Base-by-base conservation (phyloP, 805 yeast genomes). In the Wickerhamiella alocasiicola region DNA sequence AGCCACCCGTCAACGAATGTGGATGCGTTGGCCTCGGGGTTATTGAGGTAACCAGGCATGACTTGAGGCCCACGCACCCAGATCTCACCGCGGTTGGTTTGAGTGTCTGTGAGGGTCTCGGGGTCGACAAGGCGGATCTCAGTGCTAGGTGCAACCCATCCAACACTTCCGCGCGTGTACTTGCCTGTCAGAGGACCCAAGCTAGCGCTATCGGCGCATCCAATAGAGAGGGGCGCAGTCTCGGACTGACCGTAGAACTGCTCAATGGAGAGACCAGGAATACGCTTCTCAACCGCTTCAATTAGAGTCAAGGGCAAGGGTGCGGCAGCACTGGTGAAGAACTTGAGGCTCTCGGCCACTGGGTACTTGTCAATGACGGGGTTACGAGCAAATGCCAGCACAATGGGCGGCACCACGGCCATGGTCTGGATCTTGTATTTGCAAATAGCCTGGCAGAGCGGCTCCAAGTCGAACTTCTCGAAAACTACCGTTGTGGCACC, bases 51-150 rank as follows among this genome's bases (percentile, higher is more conserved):
- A 13, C 66, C 67, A 35, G 47, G 51, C 55, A 72, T 71, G 27
- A 71, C 61, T 47, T 70, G 74, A 6, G 74, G 70, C 0, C 79
- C 77, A 44, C 74, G 62, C 9, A 75, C 42, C 48, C 72, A 55
- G 34, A 74, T 60, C 55, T 74, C 80, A 31, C 81, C 80, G 2
- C 56, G 50, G 5, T 3, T 28, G 9, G 75, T 73, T 15, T 69
- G 60, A 11, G 34, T 13, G 42, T 72, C 80, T 37, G 67, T 62
- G 5, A 54, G 54, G 2, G 50, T 48, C 4, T 51, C 52, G 5
- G 49, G 49, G 42, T 55, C 60, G 12, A 59, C 54, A 17, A 76
- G 58, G 45, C 70, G 62, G 48, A 73, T 62, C 49, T 75, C 78
- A 16, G 65, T 51, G 21, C 68, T 63, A 6, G 72, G 59, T 17